Base-by-base conservation (phyloP, 75 land plant species). In the Cupressus sempervirens region DNA sequence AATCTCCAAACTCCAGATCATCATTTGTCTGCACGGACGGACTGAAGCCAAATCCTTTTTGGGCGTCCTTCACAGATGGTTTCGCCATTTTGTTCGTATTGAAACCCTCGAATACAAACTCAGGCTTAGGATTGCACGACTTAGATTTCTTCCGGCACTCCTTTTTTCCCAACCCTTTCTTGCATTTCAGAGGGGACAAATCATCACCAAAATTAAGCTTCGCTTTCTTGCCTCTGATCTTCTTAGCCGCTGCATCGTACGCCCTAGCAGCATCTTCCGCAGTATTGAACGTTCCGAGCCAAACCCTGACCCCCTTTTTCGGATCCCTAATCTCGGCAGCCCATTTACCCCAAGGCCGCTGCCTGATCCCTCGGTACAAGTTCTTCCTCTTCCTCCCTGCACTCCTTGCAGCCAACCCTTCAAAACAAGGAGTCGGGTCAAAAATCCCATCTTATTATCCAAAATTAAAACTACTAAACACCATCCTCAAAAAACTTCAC, bases 221-320 rank as follows among this genome's bases (percentile, higher is more conserved):
- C 11, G 79, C 79, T 76, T 76, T 76, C 45, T 40, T 76, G 7
- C 79, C 79, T 38, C 45, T 76, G 45, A 76, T 76, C 45, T 38
- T 76, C 26, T 76, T 76, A 38, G 45, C 79, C n/a, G 20, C 45
- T 20, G 79, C 10, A 20, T 76, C 79, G 3, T 76, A 76, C 2
- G 79, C 79, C 45, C 26, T 76, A 23, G 79, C 45, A 8, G 79
- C 79, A 7, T 76, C 79, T 10, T 76, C 79, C 43, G 79, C 79
- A 38, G 79, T 76, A 40, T 76, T 76, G 41, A 76, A 76, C 7
- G 79, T 76, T 76, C 79, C 79, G 26, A 76, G 79, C 79, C 79
- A 76, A 38, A 76, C 45, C 45, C 43, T 76, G 6, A 40, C 45
- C 0, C 79, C 79, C 43, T 40, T 20, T 76, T 41, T 76, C n/a